Conservation (phyloP, 192 early-diverging fungal genomes). For the Backusella tarrabulga region DNA sequence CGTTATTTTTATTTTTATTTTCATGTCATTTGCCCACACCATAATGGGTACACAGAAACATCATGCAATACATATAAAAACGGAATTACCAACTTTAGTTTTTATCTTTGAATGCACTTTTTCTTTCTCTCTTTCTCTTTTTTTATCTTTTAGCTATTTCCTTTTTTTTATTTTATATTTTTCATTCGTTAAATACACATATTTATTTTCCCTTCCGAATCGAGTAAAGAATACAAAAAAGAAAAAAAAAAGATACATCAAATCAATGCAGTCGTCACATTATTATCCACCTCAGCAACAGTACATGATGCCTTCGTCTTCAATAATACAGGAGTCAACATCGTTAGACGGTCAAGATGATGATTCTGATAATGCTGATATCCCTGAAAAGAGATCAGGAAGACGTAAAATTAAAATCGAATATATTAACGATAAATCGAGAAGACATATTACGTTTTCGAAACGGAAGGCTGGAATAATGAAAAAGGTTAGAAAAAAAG, state of each 20-base stretch:
- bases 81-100: constrained; percentile 6
- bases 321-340: not conserved
- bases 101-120: not conserved
- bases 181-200: not conserved
- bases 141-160: constrained; percentile 6
- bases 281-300: constrained; percentile 8
- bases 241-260: not conserved
- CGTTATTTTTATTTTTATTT: not conserved
- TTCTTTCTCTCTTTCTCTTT: not conserved
- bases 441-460: constrained; percentile 89
- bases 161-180: not conserved
- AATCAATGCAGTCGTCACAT: constrained; percentile 8
- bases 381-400: constrained; percentile 65
- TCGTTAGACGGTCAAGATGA: constrained; percentile 49
- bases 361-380: constrained; percentile 61
- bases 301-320: constrained; percentile 4
- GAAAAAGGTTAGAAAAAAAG: constrained; percentile 72
- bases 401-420: constrained; percentile 94
- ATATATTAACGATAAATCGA: constrained; percentile 87
- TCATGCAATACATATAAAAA: constrained; percentile 9
- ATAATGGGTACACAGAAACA: constrained; percentile 1
- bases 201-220: not conserved
- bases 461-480: constrained; percentile 95
- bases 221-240: constrained; percentile 5
- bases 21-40: constrained; percentile 5